Evolutionary conservation across 2,329 filamentous ascomycete species (phyloP), one percentile per base, ranked within the genome.

Genomic region (Botrytis sinoallii): DNA sequence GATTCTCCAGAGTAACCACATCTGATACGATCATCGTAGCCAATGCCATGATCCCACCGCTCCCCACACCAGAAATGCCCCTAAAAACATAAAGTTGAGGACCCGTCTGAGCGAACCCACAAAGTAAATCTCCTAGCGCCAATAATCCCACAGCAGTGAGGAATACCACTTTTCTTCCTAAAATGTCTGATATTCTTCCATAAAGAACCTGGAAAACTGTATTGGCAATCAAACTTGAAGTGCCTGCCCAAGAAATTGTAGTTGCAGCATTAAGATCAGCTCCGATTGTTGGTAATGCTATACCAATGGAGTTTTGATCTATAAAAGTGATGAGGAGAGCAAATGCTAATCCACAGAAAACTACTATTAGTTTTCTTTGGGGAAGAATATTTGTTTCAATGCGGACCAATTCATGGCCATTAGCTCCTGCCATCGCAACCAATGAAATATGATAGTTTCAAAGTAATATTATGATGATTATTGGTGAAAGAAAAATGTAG

Each of bases 191-290:
- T 4, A 90, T 77, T 4, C 88, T 85, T 32, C 89, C 89, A 78
- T 91, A 91, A 0, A 92, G 84, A 74, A 91, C 88, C 76, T 90
- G 89, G 76, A 91, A 91, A 48, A 88, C 86, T 0, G 90, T 91
- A 74, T 87, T 88, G 44, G 86, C 86, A 64, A 89, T 85, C 63
- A 89, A 80, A 5, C 84, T 84, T 14, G 86, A 85, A 0, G 86
- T 88, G 10, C 86, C 86, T 1, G 85, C 85, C 87, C 87, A 88
- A 1, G 85, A 84, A 65, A 90, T 90, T 3, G 86, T 86, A n/a
- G 82, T 83, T 75, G 82, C 81, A 1, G 83, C 83, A 73, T 80
- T 76, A 32, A 81, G 82, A 71, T 88, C 85, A 70, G 82, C 78
- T 72, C 85, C 84, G 77, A 89, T 85, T 44, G 86, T 85, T 42